These are phyloP conservation scores for Plenodomus lindquistii DNA, from an alignment of 2,329 filamentous ascomycete genomes.

Conservation along the genomic window DNA sequence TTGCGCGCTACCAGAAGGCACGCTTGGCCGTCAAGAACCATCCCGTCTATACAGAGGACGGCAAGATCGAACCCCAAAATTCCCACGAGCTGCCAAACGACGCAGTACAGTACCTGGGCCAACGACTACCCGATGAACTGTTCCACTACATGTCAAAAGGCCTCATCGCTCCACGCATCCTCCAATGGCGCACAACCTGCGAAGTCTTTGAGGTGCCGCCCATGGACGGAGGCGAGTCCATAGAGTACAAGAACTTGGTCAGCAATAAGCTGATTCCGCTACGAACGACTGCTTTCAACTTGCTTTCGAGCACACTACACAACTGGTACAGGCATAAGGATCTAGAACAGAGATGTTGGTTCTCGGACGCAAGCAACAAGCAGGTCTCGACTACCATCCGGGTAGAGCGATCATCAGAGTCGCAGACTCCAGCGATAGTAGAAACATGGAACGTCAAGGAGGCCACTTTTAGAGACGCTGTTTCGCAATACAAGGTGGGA, in stretches of 20 bases:
- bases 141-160: constrained; percentile 88
- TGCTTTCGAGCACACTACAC: constrained; percentile 79
- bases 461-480: constrained; percentile 53
- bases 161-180: constrained; percentile 75
- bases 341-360: constrained; percentile 82
- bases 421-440: constrained; percentile 54
- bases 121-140: constrained; percentile 85
- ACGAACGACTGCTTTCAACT: constrained; percentile 74
- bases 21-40: constrained; percentile 86
- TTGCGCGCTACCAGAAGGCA: constrained; percentile 84
- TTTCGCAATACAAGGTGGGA: constrained; percentile 30
- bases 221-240: constrained; percentile 77
- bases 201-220: constrained; percentile 81
- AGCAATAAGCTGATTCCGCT: constrained; percentile 73
- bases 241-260: constrained; percentile 80
- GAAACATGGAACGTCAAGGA: constrained; percentile 75
- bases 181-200: constrained; percentile 80
- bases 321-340: constrained; percentile 81
- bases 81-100: constrained; percentile 76
- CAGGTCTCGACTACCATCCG: constrained; percentile 65
- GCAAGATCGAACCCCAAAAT: constrained; percentile 75
- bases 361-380: constrained; percentile 45
- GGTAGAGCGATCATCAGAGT: constrained; percentile 55
- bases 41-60: constrained; percentile 76
- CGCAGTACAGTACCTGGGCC: constrained; percentile 86